Evolutionary conservation across 176 grass and related monocot genomes (phyloP), one percentile per base, ranked within the genome.

Genomic region (Olyra latifolia): DNA sequence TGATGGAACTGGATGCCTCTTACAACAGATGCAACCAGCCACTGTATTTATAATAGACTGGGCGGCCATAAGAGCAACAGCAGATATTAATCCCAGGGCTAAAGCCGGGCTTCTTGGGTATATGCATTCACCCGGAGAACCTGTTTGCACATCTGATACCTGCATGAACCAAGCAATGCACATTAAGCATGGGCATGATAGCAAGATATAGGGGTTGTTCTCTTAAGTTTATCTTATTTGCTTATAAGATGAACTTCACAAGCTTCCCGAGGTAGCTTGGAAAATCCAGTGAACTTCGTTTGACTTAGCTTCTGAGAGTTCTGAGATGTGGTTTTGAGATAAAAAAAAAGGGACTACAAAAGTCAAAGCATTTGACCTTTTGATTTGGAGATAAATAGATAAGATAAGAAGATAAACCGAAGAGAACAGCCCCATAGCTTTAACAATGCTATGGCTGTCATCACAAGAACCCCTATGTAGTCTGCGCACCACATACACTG

Each of bases 1-100:
- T 0, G 92, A 82, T 0, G 96, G 92, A 71, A 91, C 73, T 0
- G 88, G 96, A 79, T 99, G 90, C 62, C 78, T 93, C 88, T 93
- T 99, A 83, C 96, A 99, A 76, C 96, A 99, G 72, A 99, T 93
- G 77, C 96, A 99, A 62, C 96, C 96, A 67, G 92, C 92, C 19
- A 99, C 86, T 0, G 92, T 77, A 41, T 95, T 99, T 42, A 99
- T 95, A 17, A 91, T 84, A 11, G 88, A 87, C 50, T 95, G 96
- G 1, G 90, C 92, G 12, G 93, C 71, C 90, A 95, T 86, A 80
- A 99, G 96, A 46, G 90, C 71, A 4, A 91, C 57, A 0, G 88
- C 96, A 65, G 96, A 92, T 78, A 81, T 81, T 39, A 99, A 75
- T 15, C 96, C 96, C 22, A 99, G 86, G 45, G 80, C 71, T 56